Base-by-base conservation (phyloP, 306 rosid genomes). In the Castanopsis chinensis region DNA sequence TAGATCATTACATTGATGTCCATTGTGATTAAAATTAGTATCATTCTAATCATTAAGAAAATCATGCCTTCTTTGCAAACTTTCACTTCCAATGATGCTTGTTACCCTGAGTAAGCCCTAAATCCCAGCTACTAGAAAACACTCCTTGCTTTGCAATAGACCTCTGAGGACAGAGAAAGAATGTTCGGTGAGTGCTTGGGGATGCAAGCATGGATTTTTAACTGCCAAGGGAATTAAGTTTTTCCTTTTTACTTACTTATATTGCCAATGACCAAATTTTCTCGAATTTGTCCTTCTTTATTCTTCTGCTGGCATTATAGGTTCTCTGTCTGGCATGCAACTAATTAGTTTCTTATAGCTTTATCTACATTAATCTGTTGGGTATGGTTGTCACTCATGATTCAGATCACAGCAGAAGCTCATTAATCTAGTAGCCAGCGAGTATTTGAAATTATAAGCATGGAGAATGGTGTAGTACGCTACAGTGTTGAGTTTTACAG, bases 201-300 rank as follows among this genome's bases (percentile, higher is more conserved):
- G 96, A 95, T 79, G 97, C 96, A 78, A 93, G 80, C 90, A 91
- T 88, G 89, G 99, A 95, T 82, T 93, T 96, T 72, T 96, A 95
- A 19, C 87, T 95, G 63, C 91, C 94, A 67, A 88, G 78, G 37
- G 81, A 93, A 87, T 94, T 95, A 90, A 61, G 91, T 58, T 41
- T 20, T 27, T 70, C 75, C 21, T 30, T 67, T 75, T 76, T 67
- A 71, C 41, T 56, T 72, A 33, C 10, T 81, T 72, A 41, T 68
- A 30, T 53, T 65, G 33, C 35, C 55, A n/a, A 28, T 63, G 33
- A 23, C 76, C 67, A 15, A 52, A 73, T 37, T 84, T 75, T 49
- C 33, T 72, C 20, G 5, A 68, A 63, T 23, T 78, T 21, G 51
- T 69, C 55, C 33, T 21, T 18, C 33, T 28, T 73, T 80, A 53